Evolutionary conservation across 2,329 filamentous ascomycete species (phyloP).

Genomic region (Immersiporthe knoxdaviesiana): DNA sequence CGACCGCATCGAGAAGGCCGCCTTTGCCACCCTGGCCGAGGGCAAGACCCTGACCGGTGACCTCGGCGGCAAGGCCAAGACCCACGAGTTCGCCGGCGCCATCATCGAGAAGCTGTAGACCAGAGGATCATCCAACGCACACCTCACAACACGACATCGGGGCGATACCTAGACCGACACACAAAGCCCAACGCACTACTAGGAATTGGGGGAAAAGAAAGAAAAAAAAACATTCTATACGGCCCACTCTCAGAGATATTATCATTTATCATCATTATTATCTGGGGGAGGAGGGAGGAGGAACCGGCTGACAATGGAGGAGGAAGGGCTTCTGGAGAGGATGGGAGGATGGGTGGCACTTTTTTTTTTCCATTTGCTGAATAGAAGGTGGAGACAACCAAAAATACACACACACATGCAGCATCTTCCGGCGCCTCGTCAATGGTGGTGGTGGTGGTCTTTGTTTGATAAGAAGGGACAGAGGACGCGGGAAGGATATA

Average conservation of each 20-base stretch:
- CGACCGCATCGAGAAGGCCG: conserved; percentile 86
- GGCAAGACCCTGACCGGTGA: conserved; percentile 96
- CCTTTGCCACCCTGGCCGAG: conserved; percentile 93
- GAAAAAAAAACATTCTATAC: neutral
- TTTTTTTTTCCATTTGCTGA: neutral
- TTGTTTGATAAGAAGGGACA: neutral
- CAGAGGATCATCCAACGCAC: too few species aligned
- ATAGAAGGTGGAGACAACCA: conserved; percentile 10
- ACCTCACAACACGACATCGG: too few species aligned
- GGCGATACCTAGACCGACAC: neutral
- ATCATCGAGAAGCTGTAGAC: conserved; percentile 74
- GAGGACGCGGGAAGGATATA: conserved; percentile 7
- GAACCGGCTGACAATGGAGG: neutral
- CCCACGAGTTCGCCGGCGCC: conserved; percentile 87
- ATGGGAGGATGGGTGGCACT: neutral
- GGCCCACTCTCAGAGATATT: neutral
- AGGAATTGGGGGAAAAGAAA: neutral
- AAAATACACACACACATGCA: neutral
- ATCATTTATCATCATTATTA: too few species aligned
- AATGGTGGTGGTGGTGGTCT: neutral
- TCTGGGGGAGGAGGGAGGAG: too few species aligned
- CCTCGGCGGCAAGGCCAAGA: conserved; percentile 95
- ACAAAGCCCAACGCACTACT: neutral
- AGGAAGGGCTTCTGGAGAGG: neutral
- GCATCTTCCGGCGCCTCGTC: conserved; percentile 17